Base-by-base conservation (phyloP, 768 basidiomycete species). In the Tephrocybe sp. region DNA sequence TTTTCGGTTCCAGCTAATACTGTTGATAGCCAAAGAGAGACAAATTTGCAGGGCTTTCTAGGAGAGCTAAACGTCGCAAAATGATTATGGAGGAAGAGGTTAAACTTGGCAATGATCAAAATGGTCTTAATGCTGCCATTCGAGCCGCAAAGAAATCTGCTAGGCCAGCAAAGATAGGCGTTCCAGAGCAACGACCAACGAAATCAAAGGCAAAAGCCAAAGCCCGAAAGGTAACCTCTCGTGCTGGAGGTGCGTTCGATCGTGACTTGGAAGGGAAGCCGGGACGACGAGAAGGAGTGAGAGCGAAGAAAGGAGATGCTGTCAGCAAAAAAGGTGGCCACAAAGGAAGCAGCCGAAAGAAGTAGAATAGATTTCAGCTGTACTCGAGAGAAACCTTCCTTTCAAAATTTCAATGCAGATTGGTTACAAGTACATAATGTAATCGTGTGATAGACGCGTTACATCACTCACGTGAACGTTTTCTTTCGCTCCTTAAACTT, bases 41-140 rank as follows among this genome's bases (percentile, higher is more conserved):
- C 59, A 87, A 85, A 56, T 80, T 83, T 53, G 75, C 88, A 6
- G 95, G 94, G 9, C 77, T 98, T 10, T 87, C 93, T n/a, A 83
- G 96, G 53, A 85, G 79, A 62, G 83, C 79, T 45, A 98, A 97
- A 66, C 79, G 96, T 52, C 78, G 93, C 61, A 97, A 94, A 71
- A 74, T 95, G 72, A 86, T 87, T 6, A 75, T 81, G 66, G 89
- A 94, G 63, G 84, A 86, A 55, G 92, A 95, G 56, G 79, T 82
- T 45, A 83, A 84, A 48, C 49, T 71, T 4, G 79, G 77, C 13
- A 82, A 84, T 48, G 70, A 26, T 4, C 26, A 66, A 31, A 76
- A 73, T 19, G 72, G 77, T 8, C 69, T 88, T 39, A 75, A 79
- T 35, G 87, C 89, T 13, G 85, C 93, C 1, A 88, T 97, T 56